These are phyloP conservation scores for Adiantum capillusveneris DNA, from an alignment of 75 land plant species.

Conservation along the genomic window DNA sequence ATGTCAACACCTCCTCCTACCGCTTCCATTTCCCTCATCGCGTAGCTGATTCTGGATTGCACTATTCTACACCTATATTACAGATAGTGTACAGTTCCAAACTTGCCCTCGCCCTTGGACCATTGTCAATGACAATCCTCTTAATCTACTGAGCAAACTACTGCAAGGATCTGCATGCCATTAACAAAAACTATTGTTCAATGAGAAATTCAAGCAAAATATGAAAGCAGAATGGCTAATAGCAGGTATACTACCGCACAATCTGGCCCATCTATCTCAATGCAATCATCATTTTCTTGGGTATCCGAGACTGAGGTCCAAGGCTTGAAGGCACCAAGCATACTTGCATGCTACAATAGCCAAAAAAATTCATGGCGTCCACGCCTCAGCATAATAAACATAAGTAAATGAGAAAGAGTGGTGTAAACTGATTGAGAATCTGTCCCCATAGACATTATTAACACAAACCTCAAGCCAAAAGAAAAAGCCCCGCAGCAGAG, in stretches of 20 bases:
- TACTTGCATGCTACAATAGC: conserved; percentile 15
- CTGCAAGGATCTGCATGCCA: no score
- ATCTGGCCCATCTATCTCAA: conserved; percentile 33
- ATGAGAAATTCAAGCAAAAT: no score
- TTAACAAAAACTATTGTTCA: no score
- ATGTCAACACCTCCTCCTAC: no score
- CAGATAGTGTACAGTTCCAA: no score
- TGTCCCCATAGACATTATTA: not conserved
- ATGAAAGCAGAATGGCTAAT: not conserved
- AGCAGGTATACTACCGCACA: conserved; percentile 23
- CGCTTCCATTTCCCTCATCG: no score
- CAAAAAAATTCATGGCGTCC: not conserved
- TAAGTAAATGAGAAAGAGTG: not conserved
- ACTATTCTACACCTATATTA: no score
- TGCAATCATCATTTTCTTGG: conserved; percentile 14
- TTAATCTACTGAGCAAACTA: no score
- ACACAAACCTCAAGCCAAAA: conserved; percentile 33
- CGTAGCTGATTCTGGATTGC: no score
- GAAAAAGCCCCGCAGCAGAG: conserved; percentile 36
- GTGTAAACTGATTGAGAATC: not conserved
- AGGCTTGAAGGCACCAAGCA: conserved; percentile 31
- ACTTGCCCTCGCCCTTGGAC: no score
- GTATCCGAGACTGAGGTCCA: conserved; percentile 8
- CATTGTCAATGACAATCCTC: no score
- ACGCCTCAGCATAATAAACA: not conserved